Conservation (phyloP, 1,139 yeast genomes). For the Scheffersomyces quercinus region DNA sequence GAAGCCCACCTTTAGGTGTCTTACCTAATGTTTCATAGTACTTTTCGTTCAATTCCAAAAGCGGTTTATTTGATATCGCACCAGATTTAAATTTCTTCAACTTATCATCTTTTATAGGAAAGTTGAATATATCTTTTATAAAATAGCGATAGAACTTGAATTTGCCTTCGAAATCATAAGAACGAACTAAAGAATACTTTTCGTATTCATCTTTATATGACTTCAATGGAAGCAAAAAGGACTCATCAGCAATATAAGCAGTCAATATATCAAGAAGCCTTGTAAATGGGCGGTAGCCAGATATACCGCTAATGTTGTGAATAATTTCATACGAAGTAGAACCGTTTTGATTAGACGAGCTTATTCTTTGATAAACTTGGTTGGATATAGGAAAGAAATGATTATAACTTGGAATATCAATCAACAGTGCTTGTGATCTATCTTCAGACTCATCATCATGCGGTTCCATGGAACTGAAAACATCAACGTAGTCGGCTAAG, state of each 20-base stretch:
- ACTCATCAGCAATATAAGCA: slow-evolving; percentile 28
- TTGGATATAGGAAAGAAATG: slow-evolving; percentile 60
- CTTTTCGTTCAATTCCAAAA: slow-evolving; percentile 23
- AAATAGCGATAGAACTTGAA: slow-evolving; percentile 71
- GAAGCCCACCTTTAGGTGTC: slow-evolving; percentile 22
- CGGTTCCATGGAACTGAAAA: slow-evolving; percentile 11
- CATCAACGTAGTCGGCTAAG: slow-evolving; percentile 23
- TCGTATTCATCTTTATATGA: slow-evolving; percentile 23
- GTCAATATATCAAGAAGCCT: slow-evolving; percentile 52
- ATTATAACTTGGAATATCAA: slow-evolving; percentile 40
- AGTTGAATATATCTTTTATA: slow-evolving; percentile 25
- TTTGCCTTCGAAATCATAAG: slow-evolving; percentile 74
- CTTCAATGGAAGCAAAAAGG: slow-evolving; percentile 22
- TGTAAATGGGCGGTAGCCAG: slow-evolving; percentile 50
- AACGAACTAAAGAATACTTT: slow-evolving; percentile 48
- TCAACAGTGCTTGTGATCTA: slow-evolving; percentile 4
- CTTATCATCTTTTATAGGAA: slow-evolving; percentile 7
- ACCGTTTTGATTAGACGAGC: slow-evolving; percentile 45
- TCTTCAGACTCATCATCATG: slow-evolving; percentile 17
- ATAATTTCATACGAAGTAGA: slow-evolving; percentile 57
- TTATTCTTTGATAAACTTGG: slow-evolving; percentile 57
- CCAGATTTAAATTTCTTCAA: slow-evolving; percentile 3
- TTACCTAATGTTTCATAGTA: slow-evolving; percentile 24
- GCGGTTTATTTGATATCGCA: slow-evolving; percentile 6
- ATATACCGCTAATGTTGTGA: slow-evolving; percentile 51